Percentiles rank a stretch among this genome's conserved stretches.
Conservation (phyloP, 2,329 filamentous ascomycete species). For the Apiospora phragmitis region DNA sequence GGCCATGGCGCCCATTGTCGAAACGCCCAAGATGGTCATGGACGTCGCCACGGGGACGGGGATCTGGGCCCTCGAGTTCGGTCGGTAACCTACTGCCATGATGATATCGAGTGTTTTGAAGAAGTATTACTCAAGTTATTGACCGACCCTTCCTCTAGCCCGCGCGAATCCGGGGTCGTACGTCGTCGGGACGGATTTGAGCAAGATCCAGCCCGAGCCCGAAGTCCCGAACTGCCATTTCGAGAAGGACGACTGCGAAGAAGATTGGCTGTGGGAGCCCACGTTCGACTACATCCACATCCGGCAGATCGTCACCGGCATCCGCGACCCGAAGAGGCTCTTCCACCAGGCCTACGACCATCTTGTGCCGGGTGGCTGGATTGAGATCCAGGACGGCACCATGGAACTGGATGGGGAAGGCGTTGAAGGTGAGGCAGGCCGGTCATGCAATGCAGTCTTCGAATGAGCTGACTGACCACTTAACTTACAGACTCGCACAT, state of each 20-base stretch:
- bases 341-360: slow-evolving; percentile 10
- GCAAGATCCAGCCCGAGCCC: slow-evolving; percentile 11
- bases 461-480: background rate
- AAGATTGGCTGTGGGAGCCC: slow-evolving; percentile 8
- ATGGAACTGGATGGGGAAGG: background rate
- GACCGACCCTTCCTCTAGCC: background rate
- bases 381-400: slow-evolving; percentile 10
- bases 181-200: slow-evolving; percentile 13
- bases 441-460: background rate
- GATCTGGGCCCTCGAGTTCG: slow-evolving; percentile 9
- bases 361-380: slow-evolving; percentile 10
- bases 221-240: slow-evolving; percentile 4
- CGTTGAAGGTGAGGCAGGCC: background rate
- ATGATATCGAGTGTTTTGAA: too few relatives aligned
- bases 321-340: slow-evolving; percentile 10
- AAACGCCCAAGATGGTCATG: slow-evolving; percentile 9
- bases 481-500: background rate
- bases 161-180: background rate
- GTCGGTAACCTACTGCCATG: background rate
- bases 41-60: slow-evolving; percentile 12
- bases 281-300: slow-evolving; percentile 12
- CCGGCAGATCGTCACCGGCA: slow-evolving; percentile 8
- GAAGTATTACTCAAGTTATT: background rate
- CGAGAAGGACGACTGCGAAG: slow-evolving; percentile 12
- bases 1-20: background rate